phyloP scores from a whole-genome alignment of 2,329 filamentous ascomycete species.

The Verticillium nonalfalfae region DNA sequence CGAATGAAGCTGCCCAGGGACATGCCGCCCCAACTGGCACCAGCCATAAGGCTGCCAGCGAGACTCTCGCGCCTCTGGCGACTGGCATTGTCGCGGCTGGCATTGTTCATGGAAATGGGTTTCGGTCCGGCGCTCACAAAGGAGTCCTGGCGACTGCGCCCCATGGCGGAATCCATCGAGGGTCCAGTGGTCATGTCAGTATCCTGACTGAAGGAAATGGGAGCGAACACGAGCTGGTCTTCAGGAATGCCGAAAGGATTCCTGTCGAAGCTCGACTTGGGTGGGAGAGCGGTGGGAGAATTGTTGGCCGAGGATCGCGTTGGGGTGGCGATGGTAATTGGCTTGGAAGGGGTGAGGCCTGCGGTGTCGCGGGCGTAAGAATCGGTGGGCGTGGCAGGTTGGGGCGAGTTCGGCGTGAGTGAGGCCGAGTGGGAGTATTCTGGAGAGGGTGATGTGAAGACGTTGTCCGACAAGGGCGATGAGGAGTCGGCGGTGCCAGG shows the following conservation, averaged over 20 bases:
- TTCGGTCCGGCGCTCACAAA: slow-evolving; percentile 60
- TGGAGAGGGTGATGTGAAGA: slow-evolving; percentile 18
- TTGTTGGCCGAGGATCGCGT: slow-evolving; percentile 11
- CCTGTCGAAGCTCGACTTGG: slow-evolving; percentile 15
- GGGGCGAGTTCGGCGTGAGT: slow-evolving; percentile 29
- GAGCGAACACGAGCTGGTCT: slow-evolving; percentile 16
- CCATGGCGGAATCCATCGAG: slow-evolving; percentile 50
- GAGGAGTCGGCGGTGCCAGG: not conserved
- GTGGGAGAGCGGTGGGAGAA: slow-evolving; percentile 16
- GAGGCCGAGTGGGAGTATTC: slow-evolving; percentile 23
- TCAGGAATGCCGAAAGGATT: slow-evolving; percentile 18
- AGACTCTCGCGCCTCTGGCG: slow-evolving; percentile 56
- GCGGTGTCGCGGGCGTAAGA: slow-evolving; percentile 15
- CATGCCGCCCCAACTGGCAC: slow-evolving; percentile 95
- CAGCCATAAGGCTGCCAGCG: slow-evolving; percentile 62
- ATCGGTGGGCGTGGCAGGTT: slow-evolving; percentile 34
- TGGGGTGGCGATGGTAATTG: slow-evolving; percentile 25
- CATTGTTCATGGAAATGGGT: slow-evolving; percentile 61
- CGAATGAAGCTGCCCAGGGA: slow-evolving; percentile 96
- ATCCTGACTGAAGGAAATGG: slow-evolving; percentile 22
- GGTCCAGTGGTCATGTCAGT: slow-evolving; percentile 54
- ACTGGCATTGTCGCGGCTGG: slow-evolving; percentile 52
- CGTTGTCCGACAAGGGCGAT: slow-evolving; percentile 10
- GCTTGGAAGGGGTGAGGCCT: slow-evolving; percentile 21
- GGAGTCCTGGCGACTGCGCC: slow-evolving; percentile 56